phyloP scores from a whole-genome alignment of 2,329 filamentous ascomycete genomes.

The Botrytis elliptica region DNA sequence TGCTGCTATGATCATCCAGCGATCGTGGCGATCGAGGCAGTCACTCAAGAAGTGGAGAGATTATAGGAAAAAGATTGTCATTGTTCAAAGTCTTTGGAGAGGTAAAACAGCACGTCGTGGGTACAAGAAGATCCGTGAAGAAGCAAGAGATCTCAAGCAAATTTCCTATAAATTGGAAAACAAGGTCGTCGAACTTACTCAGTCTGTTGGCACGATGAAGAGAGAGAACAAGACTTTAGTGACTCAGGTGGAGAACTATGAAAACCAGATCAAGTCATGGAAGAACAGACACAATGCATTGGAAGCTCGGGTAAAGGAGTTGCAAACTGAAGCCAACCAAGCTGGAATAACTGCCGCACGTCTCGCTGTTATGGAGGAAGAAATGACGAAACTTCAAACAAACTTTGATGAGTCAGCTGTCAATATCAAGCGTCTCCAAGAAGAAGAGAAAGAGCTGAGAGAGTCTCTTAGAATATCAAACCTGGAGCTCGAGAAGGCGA shows the following conservation, averaged over 20 bases:
- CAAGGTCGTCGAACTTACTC: conserved; percentile 98
- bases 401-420: conserved; percentile 87
- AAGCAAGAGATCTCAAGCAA: conserved; percentile 96
- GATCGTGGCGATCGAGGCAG: conserved; percentile 79
- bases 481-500: conserved; percentile 76
- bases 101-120: conserved; percentile 75
- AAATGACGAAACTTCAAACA: conserved; percentile 87
- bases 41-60: conserved; percentile 80
- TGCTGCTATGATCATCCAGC: conserved; percentile 85
- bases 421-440: conserved; percentile 91
- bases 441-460: conserved; percentile 83
- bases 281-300: conserved; percentile 87
- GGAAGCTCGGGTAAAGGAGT: conserved; percentile 85
- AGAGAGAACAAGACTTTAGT: conserved; percentile 88
- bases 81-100: conserved; percentile 91
- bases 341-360: conserved; percentile 92
- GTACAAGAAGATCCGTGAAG: conserved; percentile 90
- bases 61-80: conserved; percentile 83
- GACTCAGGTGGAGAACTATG: conserved; percentile 91
- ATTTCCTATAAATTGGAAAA: conserved; percentile 99
- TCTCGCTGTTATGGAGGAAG: conserved; percentile 86
- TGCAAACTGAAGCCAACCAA: conserved; percentile 96
- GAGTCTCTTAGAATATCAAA: conserved; percentile 79
- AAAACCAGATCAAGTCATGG: conserved; percentile 94
- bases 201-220: conserved; percentile 88